phyloP scores from a whole-genome alignment of 1,284 basidiomycete genomes.

The Puccinia horiana region DNA sequence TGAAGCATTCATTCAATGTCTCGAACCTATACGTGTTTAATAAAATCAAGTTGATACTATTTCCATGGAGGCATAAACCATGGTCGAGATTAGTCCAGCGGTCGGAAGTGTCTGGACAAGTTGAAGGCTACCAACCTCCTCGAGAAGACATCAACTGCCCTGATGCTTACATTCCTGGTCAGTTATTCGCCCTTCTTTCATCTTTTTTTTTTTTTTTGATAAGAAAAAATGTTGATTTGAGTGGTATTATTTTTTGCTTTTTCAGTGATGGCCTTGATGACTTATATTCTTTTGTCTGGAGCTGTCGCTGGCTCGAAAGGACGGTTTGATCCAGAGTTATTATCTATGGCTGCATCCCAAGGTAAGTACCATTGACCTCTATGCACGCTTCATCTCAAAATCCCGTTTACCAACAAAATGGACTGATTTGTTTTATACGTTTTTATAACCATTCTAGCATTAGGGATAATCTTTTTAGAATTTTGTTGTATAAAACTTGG shows the following conservation, averaged over 20 bases:
- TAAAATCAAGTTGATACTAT: constrained; percentile 86
- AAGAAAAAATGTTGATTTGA: not conserved
- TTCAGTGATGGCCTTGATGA: constrained; percentile 90
- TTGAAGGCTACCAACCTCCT: constrained; percentile 78
- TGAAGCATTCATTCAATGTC: constrained; percentile 95
- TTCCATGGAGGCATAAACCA: constrained; percentile 80
- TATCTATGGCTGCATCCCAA: constrained; percentile 81
- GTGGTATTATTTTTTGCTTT: not conserved
- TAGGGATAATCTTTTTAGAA: constrained; percentile 72
- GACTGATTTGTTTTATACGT: not conserved
- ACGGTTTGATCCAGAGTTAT: constrained; percentile 83
- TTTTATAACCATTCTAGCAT: constrained; percentile 19
- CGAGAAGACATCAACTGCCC: constrained; percentile 94
- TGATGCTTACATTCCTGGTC: constrained; percentile 93
- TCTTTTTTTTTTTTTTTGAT: constrained; percentile 16
- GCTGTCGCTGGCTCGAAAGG: constrained; percentile 79
- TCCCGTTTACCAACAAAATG: not conserved
- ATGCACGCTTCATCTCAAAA: constrained; percentile 54
- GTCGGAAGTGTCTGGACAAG: constrained; percentile 62
- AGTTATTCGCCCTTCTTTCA: constrained; percentile 1
- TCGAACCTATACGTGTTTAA: constrained; percentile 92
- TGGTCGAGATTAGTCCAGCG: constrained; percentile 55
- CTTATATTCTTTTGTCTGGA: constrained; percentile 80
- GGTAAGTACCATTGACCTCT: constrained; percentile 69
- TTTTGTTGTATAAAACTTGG: constrained; percentile 85